Base-by-base conservation (phyloP, 2,329 filamentous ascomycete species). In the Neofusicoccum kwambonambiense region DNA sequence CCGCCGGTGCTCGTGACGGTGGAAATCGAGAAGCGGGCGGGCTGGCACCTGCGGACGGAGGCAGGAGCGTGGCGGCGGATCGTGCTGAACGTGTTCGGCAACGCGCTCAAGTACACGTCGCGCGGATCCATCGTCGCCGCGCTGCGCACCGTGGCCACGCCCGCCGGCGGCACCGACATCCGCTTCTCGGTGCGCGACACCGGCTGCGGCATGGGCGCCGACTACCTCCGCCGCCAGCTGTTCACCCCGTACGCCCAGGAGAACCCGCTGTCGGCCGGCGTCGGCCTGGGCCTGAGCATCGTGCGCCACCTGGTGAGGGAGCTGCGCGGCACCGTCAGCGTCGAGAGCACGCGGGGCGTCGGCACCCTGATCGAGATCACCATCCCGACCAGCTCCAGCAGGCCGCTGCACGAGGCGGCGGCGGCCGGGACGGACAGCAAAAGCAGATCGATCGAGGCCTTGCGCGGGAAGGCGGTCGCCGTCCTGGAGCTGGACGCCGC, bases 11-110 rank as follows among this genome's bases (percentile, higher is more conserved):
- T 52, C 1, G 74, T 82, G 1, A 74, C 83, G 5, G 74, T 84
- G n/a, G 78, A 83, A 12, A 77, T 82, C 22, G 70, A 71, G 7
- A 71, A 73, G 6, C 69, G 75, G 19, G 71, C 73, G 35, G 27
- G 42, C 31, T 85, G 83, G 82, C 68, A 70, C 1, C 81, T 81
- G 27, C 72, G 71, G 3, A 78, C 79, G 0, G 79, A 84, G 54
- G 81, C 84, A 0, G 62, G 67, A 1, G 66, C 66, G 3, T 67
- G 63, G 64, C 62, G 61, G 58, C 42, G 67, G 7, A 67, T 68
- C 22, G 64, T 67, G 12, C 45, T 68, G 66, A 68, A 68, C 58
- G 34, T 68, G 6, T 9, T 68, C n/a, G 66, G 66, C 5, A 68
- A 68, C 37, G 61, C 67, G 4, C 58, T 69, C 3, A 69, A 69